These are phyloP conservation scores for Farysia itapuensis DNA, from an alignment of 1,284 basidiomycete genomes.

Conservation along the genomic window DNA sequence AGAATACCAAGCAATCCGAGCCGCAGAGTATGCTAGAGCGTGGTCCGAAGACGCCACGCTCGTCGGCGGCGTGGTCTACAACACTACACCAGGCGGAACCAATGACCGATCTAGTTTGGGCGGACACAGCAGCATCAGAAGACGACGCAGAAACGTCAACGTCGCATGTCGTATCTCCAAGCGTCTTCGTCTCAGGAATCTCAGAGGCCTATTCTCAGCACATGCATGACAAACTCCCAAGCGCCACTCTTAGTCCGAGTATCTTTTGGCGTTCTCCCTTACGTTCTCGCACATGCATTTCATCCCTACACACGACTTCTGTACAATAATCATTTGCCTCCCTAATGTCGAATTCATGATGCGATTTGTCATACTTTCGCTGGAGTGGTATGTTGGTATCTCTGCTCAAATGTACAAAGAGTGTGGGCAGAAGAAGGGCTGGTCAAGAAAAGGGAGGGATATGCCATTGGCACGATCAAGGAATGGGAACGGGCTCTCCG, in stretches of 20 bases:
- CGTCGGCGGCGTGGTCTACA: neutral
- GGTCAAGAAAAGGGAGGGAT: too few relatives aligned
- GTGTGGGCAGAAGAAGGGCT: neutral
- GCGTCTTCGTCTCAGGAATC: neutral
- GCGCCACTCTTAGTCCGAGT: too few relatives aligned
- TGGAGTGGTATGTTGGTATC: too few relatives aligned
- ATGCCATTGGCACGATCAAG: too few relatives aligned
- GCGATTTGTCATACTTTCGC: too few relatives aligned
- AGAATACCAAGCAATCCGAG: conserved; percentile 41
- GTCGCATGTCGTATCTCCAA: neutral
- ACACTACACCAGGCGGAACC: neutral
- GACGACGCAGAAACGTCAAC: neutral
- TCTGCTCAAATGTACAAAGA: too few relatives aligned
- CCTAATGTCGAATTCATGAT: neutral
- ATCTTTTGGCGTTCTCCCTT: too few relatives aligned
- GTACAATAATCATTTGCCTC: too few relatives aligned
- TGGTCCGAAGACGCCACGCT: conserved; percentile 53
- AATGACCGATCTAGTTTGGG: neutral
- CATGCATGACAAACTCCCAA: too few relatives aligned
- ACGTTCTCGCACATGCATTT: too few relatives aligned
- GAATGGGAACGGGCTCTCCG: conserved; percentile 57
- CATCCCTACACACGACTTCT: too few relatives aligned
- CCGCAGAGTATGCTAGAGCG: conserved; percentile 33
- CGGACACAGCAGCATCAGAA: neutral
- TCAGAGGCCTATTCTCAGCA: neutral